phyloP scores from a whole-genome alignment of 1,139 yeast species.

The Yamadazyma sp. region DNA sequence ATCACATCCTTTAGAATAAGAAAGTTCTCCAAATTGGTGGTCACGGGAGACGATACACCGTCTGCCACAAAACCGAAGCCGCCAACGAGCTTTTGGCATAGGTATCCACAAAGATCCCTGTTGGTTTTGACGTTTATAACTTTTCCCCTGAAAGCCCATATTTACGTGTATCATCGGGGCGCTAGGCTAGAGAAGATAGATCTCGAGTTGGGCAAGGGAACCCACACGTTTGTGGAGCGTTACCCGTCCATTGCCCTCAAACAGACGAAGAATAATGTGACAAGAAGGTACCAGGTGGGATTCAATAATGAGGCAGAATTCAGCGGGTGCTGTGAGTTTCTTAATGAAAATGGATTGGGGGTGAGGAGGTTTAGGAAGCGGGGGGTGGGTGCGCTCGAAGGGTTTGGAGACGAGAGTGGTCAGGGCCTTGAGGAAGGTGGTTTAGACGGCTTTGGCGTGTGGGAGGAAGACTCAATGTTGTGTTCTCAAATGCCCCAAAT shows the following conservation, averaged over 20 bases:
- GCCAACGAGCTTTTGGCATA: constrained; percentile 13
- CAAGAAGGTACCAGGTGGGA: constrained; percentile 15
- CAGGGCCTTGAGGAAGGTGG: too few species aligned
- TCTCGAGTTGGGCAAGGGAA: constrained; percentile 1
- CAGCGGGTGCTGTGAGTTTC: constrained; percentile 6
- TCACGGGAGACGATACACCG: neutral
- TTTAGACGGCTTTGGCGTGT: too few species aligned
- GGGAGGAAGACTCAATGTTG: neutral
- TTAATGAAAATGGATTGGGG: constrained; percentile 4
- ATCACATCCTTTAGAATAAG: constrained; percentile 10
- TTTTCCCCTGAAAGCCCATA: constrained; percentile 5
- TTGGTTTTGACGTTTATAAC: constrained; percentile 12
- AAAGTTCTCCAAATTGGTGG: constrained; percentile 12
- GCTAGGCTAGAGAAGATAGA: constrained; percentile 11
- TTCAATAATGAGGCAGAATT: constrained; percentile 9
- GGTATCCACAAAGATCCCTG: constrained; percentile 15
- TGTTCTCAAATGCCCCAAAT: neutral
- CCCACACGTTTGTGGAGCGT: constrained; percentile 8
- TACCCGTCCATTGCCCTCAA: constrained; percentile 18
- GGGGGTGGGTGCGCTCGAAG: neutral
- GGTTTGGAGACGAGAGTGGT: too few species aligned
- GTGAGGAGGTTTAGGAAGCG: constrained; percentile 1
- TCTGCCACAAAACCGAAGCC: constrained; percentile 1
- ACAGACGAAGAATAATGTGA: constrained; percentile 5
- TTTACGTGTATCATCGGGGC: constrained; percentile 15